A percentile compares a stretch with the other conserved stretches of the same genome.
Conservation (phyloP, 2,329 filamentous ascomycete genomes). For the Pezicula neosporulosa region DNA sequence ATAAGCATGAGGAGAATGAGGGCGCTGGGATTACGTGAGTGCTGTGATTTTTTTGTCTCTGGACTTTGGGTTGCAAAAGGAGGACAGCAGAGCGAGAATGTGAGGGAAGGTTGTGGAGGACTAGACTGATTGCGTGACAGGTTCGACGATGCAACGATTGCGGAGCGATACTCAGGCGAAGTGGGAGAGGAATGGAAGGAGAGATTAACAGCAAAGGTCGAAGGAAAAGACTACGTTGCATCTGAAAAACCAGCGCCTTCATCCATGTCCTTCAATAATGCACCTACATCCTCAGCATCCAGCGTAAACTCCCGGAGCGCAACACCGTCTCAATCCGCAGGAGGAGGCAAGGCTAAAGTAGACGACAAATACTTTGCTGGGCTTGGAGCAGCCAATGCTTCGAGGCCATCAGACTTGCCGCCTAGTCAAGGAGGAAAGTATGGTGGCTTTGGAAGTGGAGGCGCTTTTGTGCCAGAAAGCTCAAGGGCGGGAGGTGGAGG, state of each 20-base stretch:
- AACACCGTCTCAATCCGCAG: slow-evolving; percentile 24
- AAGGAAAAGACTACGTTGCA: slow-evolving; percentile 81
- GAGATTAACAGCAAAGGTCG: slow-evolving; percentile 79
- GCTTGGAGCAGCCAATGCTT: slow-evolving; percentile 79
- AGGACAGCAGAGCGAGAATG: not conserved
- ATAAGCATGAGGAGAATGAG: slow-evolving; percentile 63
- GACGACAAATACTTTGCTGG: slow-evolving; percentile 89
- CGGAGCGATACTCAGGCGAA: slow-evolving; percentile 85
- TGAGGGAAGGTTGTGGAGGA: not conserved
- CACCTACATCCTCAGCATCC: slow-evolving; percentile 17
- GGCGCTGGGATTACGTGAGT: slow-evolving; percentile 52
- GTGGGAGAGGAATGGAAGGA: slow-evolving; percentile 96
- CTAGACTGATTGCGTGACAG: slow-evolving; percentile 12
- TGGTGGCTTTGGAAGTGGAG: slow-evolving; percentile 80
- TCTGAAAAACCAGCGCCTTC: slow-evolving; percentile 50
- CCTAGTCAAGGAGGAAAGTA: slow-evolving; percentile 94
- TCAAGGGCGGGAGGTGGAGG: slow-evolving; percentile 30
- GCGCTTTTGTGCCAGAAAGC: slow-evolving; percentile 40
- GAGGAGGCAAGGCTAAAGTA: slow-evolving; percentile 52
- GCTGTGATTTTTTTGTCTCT: not conserved
- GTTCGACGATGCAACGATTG: slow-evolving; percentile 82
- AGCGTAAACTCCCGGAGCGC: slow-evolving; percentile 21
- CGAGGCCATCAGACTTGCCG: slow-evolving; percentile 67
- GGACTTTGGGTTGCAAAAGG: not conserved
- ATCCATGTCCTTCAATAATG: slow-evolving; percentile 7